Conservation (phyloP, 2,329 filamentous ascomycete genomes). For the Biscogniauxia sp. region DNA sequence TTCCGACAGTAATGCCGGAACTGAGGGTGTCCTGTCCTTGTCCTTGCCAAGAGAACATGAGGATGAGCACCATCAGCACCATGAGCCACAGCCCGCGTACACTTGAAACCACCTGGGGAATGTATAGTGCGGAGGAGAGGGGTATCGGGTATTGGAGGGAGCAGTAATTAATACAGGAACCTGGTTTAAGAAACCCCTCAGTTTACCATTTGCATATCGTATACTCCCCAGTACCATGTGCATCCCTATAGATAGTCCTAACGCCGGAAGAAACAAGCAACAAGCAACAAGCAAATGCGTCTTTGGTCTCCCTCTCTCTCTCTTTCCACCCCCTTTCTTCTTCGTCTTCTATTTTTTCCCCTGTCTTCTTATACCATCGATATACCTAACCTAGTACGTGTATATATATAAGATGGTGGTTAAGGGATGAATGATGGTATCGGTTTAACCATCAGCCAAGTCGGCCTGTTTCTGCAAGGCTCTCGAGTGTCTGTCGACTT, state of each 20-base stretch:
- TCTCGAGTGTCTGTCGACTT: slow-evolving; percentile 87
- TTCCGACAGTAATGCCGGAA: background rate
- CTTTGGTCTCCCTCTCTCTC: background rate
- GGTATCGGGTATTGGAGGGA: background rate
- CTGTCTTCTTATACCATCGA: too few species aligned
- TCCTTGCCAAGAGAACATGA: too few species aligned
- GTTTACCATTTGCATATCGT: background rate
- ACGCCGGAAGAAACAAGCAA: background rate
- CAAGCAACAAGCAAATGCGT: background rate
- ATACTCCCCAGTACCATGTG: background rate
- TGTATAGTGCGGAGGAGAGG: background rate
- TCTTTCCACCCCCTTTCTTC: too few species aligned
- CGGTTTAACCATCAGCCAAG: slow-evolving; percentile 52
- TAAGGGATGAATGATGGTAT: too few species aligned
- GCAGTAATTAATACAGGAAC: background rate
- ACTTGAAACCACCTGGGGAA: background rate
- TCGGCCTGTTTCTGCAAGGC: slow-evolving; percentile 79
- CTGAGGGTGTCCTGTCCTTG: background rate
- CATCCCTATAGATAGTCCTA: background rate
- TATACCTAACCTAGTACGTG: too few species aligned
- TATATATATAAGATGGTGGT: too few species aligned
- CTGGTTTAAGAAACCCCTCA: background rate
- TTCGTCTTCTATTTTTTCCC: too few species aligned
- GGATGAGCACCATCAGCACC: too few species aligned
- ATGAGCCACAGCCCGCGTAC: background rate